Evolutionary conservation across 352 stramenopile genomes (phyloP), one percentile per base, ranked within the genome.

Genomic region (Globisporangium viniferum): DNA sequence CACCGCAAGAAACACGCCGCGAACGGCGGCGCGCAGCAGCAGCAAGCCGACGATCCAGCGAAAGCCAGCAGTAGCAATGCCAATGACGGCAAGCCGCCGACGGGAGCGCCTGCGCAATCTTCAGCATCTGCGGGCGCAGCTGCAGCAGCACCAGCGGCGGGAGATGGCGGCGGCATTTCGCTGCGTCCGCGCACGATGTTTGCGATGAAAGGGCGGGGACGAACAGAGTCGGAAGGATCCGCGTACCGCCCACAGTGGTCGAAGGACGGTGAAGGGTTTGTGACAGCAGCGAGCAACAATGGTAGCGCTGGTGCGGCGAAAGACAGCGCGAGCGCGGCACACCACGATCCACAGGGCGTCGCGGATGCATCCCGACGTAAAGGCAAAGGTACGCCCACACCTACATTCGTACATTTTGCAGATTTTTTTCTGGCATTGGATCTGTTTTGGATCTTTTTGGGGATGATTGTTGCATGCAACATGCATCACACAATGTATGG

Each of bases 141-240:
- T 29, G 29, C 59, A n/a, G 51, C 24, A 64, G 24, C 64, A 22
- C 36, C 69, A 9, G 27, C 55, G 4, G 57, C 49, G 20, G 62
- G 53, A 66, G 58, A 31, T 31, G 70, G 63, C 54, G 70, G 66
- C 7, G 73, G 74, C 54, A 93, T 94, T 51, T 94, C 86, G 54
- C 71, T 95, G 64, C 74, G 88, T n/a, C 88, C 88, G 67, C 86
- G 88, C 64, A 95, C 84, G 46, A 95, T 95, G 88, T 95, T 95
- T 63, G 85, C 85, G n/a, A 90, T 93, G 74, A 95, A 94, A 66
- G 88, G 88, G 58, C 78, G 86, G 18, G 85, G 84, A 12, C 82
- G 80, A 51, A 91, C 83, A 35, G 88, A 95, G 58, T 82, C 81
- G 8, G 84, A 91, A 56, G 76, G 73, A 31, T 82, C 84, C 22